Evolutionary conservation across 441 rosid species (phyloP).

Genomic region (Sinapis alba): DNA sequence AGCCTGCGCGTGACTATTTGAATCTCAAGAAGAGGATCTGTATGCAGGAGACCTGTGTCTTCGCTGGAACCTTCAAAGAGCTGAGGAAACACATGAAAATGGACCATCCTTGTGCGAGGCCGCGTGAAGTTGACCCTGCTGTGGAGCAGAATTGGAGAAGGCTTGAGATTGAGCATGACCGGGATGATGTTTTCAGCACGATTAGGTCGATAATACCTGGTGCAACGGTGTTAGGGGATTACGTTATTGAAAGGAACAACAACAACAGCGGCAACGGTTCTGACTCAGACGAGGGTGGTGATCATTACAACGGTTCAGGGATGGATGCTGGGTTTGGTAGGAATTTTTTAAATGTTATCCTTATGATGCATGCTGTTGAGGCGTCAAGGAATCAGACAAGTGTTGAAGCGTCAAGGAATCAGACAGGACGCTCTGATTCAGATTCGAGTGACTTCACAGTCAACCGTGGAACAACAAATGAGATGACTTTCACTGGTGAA

Average conservation of each 20-base stretch:
- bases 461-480: constrained; percentile 22
- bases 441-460: constrained; percentile 39
- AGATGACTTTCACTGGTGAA: constrained; percentile 45
- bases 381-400: constrained; percentile 46
- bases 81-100: constrained; percentile 88
- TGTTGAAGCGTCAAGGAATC: constrained; percentile 59
- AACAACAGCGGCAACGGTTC: constrained; percentile 50
- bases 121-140: constrained; percentile 81
- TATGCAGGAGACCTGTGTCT: constrained; percentile 91
- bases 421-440: constrained; percentile 36
- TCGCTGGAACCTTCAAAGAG: constrained; percentile 79
- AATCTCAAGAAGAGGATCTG: constrained; percentile 82
- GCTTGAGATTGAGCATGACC: constrained; percentile 76
- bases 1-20: constrained; percentile 78
- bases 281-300: constrained; percentile 53
- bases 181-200: constrained; percentile 77
- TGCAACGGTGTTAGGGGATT: constrained; percentile 85
- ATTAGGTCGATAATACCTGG: constrained; percentile 91
- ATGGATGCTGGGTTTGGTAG: constrained; percentile 57
- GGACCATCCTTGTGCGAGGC: constrained; percentile 78
- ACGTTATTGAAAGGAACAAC: constrained; percentile 71
- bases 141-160: constrained; percentile 88
- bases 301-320: constrained; percentile 31
- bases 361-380: constrained; percentile 72
- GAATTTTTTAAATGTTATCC: constrained; percentile 60